These are phyloP conservation scores for Sporobolus alterniflorus DNA, from an alignment of 202 grass and related monocot genomes.

Conservation along the genomic window DNA sequence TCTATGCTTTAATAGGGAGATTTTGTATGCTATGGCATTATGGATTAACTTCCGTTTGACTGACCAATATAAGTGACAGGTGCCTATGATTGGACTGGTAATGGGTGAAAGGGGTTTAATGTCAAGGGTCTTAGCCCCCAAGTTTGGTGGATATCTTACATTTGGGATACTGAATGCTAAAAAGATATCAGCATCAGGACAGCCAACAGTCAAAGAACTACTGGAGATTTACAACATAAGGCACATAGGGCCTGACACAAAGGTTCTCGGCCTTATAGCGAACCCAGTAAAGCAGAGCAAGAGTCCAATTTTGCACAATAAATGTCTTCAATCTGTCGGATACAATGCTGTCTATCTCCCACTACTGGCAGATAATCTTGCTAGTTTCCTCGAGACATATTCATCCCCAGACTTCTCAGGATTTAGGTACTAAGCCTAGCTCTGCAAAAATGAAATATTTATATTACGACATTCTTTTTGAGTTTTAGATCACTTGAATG, in stretches of 20 bases:
- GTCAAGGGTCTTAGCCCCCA: constrained; percentile 77
- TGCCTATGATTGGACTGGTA: constrained; percentile 88
- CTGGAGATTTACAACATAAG: constrained; percentile 84
- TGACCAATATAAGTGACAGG: constrained; percentile 69
- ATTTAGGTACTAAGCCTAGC: constrained; percentile 76
- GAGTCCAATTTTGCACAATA: constrained; percentile 92
- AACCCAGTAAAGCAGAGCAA: constrained; percentile 97
- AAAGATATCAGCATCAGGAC: constrained; percentile 78
- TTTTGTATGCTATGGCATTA: constrained; percentile 9
- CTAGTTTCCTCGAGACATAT: constrained; percentile 84
- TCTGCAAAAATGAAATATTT: constrained; percentile 14
- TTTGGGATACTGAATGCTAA: constrained; percentile 75
- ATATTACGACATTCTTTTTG: not conserved
- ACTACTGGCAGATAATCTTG: constrained; percentile 86
- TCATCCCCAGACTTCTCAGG: constrained; percentile 87
- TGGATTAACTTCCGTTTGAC: constrained; percentile 41
- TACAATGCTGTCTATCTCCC: constrained; percentile 93
- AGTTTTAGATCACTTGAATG: not conserved
- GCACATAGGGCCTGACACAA: constrained; percentile 72
- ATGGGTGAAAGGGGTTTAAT: constrained; percentile 90
- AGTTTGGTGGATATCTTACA: constrained; percentile 93
- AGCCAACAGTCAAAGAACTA: constrained; percentile 84
- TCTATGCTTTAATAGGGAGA: constrained; percentile 24
- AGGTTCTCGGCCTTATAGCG: constrained; percentile 84
- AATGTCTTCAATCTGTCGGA: constrained; percentile 75